Evolutionary conservation across 1,284 basidiomycete species (phyloP).

Genomic region (Sanguinoderma infundibulare): DNA sequence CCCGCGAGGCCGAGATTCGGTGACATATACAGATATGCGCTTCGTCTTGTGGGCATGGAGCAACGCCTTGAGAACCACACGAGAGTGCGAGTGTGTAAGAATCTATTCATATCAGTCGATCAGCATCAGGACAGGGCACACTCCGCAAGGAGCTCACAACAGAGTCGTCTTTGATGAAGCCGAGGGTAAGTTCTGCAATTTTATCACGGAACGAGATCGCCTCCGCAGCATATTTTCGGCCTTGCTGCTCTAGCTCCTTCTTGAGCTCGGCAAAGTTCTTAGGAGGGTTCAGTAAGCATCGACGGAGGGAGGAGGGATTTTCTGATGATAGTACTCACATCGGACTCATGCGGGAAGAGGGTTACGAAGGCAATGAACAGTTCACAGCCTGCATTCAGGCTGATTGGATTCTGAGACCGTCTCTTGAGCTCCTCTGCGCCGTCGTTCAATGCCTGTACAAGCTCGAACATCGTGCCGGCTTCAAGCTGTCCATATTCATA

Average conservation of each 20-base stretch:
- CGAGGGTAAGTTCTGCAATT: slow-evolving; percentile 88
- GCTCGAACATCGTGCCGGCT: slow-evolving; percentile 91
- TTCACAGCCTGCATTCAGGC: slow-evolving; percentile 89
- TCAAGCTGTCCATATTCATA: slow-evolving; percentile 25
- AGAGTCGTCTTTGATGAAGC: slow-evolving; percentile 94
- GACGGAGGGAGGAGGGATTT: slow-evolving; percentile 11
- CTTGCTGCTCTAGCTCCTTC: slow-evolving; percentile 78
- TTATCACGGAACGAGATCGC: slow-evolving; percentile 89
- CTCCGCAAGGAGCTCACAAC: slow-evolving; percentile 54
- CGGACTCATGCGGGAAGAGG: slow-evolving; percentile 81
- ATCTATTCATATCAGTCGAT: slow-evolving; percentile 58
- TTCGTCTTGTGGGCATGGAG: slow-evolving; percentile 89
- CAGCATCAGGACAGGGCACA: slow-evolving; percentile 13
- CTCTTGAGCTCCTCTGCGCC: slow-evolving; percentile 71
- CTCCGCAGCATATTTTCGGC: slow-evolving; percentile 75
- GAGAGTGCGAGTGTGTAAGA: slow-evolving; percentile 93
- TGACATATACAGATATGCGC: slow-evolving; percentile 96
- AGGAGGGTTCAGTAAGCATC: slow-evolving; percentile 15
- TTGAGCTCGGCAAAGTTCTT: slow-evolving; percentile 86
- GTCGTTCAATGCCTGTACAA: slow-evolving; percentile 81
- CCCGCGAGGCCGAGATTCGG: slow-evolving; percentile 89
- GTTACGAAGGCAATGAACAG: slow-evolving; percentile 90
- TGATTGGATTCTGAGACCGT: slow-evolving; percentile 78
- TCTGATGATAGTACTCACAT: slow-evolving; percentile 50
- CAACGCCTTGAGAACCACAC: slow-evolving; percentile 94